Base-by-base conservation (phyloP, 2,329 filamentous ascomycete genomes). In the Exserohilum rostratum region DNA sequence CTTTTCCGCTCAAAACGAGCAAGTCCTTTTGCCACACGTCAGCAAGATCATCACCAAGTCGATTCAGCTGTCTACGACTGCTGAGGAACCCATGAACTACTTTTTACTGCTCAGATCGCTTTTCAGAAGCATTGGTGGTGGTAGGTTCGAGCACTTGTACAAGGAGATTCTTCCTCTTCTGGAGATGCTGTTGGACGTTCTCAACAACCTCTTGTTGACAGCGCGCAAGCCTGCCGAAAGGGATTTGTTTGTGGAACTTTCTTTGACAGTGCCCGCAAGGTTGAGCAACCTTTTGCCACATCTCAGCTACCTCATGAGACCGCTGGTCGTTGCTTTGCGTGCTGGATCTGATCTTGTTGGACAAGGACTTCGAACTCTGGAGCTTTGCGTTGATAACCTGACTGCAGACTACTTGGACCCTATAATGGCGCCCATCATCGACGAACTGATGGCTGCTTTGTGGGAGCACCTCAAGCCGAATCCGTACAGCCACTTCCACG, bases 371-470 rank as follows among this genome's bases (percentile, higher is more conserved):
- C 83, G 96, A 25, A 99, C 95, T 0, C 80, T 99, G 5, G 95
- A 99, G 70, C 84, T 99, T 2, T 99, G 95, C 68, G 95, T 99
- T 15, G 95, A 99, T 61, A 99, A 99, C 66, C 83, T 99, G 0
- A 99, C 96, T 0, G 93, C 95, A 0, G 95, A 99, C 69, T 99
- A 99, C 70, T 80, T 99, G 12, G 95, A 99, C 66, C 96, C 95
- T 0, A 98, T 99, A 67, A 99, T 99, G 93, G 91, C 93, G 2
- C 96, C 95, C 0, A 96, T 98, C 22, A 98, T 99, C 75, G 93
- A 99, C 67, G 95, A 99, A 71, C 82, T 99, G 39, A 99, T 99
- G 95, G 95, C 92, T 42, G 93, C 93, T 1, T 82, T 99, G 1
- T 99, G 96, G 83, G 93, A 97, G 60, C 96, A 99, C 73, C 83